These are phyloP conservation scores for Tolypocladium pustulatum DNA, from an alignment of 2,329 filamentous ascomycete species.

Conservation along the genomic window DNA sequence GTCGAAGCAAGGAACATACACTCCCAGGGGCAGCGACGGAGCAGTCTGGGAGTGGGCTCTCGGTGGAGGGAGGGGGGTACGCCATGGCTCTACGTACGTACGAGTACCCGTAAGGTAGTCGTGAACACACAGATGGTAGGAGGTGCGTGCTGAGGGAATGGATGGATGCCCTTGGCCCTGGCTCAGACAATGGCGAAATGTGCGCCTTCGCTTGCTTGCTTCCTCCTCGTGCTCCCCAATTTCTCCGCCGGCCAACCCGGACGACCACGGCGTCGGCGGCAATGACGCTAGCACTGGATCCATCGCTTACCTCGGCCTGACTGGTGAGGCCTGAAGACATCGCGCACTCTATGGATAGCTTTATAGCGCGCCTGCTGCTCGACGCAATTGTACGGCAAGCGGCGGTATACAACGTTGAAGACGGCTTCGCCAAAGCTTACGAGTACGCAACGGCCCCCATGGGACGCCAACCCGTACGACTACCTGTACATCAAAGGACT, in stretches of 20 bases:
- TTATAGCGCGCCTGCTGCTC: neutral
- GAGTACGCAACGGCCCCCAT: neutral
- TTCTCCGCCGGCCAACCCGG: neutral
- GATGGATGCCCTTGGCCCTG: neutral
- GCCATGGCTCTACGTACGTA: neutral
- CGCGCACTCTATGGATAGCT: no score
- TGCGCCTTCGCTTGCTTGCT: neutral
- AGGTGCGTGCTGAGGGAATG: neutral
- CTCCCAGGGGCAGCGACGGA: neutral
- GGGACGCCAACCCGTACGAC: neutral
- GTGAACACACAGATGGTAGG: neutral
- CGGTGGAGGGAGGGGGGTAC: neutral
- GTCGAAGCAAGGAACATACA: neutral
- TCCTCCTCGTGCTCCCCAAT: neutral
- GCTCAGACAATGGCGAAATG: neutral
- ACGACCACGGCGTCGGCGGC: neutral
- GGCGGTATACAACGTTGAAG: neutral
- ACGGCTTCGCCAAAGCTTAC: neutral
- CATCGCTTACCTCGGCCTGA: neutral
- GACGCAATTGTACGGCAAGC: neutral
- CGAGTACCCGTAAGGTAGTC: neutral
- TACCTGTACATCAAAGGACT: neutral
- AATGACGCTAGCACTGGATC: neutral
- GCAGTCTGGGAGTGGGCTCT: neutral
- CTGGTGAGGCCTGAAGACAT: neutral